A percentile compares a stretch with the other conserved stretches of the same genome.
Evolutionary conservation across 495 filamentous ascomycete genomes (phyloP).

Genomic region (Xanthoparmelia taractica): DNA sequence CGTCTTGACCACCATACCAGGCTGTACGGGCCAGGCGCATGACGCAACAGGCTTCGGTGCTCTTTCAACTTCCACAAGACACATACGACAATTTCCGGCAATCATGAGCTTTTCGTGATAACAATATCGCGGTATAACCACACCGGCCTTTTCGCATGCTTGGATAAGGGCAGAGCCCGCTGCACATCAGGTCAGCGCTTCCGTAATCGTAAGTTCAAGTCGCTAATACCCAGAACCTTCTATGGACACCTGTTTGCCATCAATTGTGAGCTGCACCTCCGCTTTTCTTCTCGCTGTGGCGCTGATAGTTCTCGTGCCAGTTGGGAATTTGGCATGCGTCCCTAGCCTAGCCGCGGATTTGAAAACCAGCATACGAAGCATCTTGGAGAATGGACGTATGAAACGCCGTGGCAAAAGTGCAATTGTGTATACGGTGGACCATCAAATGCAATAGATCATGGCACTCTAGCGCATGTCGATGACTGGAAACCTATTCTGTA

Average conservation of each 20-base stretch:
- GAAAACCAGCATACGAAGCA: slow-evolving; percentile 81
- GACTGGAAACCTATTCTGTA: no score
- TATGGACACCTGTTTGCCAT: slow-evolving; percentile 92
- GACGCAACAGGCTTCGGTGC: slow-evolving; percentile 95
- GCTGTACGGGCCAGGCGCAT: slow-evolving; percentile 96
- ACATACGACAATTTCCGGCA: slow-evolving; percentile 99
- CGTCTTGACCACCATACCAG: slow-evolving; percentile 98
- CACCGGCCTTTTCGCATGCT: slow-evolving; percentile 95
- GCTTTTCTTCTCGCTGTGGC: slow-evolving; percentile 63
- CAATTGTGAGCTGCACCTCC: slow-evolving; percentile 92
- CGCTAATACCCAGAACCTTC: slow-evolving; percentile 72
- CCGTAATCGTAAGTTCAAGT: not conserved
- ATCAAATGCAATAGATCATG: slow-evolving; percentile 26
- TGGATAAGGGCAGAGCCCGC: slow-evolving; percentile 91
- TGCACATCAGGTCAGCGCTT: slow-evolving; percentile 23
- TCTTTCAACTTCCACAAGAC: slow-evolving; percentile 92
- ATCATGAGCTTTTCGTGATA: slow-evolving; percentile 99
- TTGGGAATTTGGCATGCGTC: slow-evolving; percentile 53
- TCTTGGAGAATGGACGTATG: slow-evolving; percentile 47
- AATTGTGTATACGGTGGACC: slow-evolving; percentile 3
- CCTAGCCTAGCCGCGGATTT: slow-evolving; percentile 77
- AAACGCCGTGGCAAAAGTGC: slow-evolving; percentile 23
- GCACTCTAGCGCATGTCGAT: slow-evolving; percentile 10
- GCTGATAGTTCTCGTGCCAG: slow-evolving; percentile 60
- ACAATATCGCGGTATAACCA: slow-evolving; percentile 91